Evolutionary conservation across 1,284 basidiomycete genomes (phyloP).

Genomic region (Moesziomyces sp.): DNA sequence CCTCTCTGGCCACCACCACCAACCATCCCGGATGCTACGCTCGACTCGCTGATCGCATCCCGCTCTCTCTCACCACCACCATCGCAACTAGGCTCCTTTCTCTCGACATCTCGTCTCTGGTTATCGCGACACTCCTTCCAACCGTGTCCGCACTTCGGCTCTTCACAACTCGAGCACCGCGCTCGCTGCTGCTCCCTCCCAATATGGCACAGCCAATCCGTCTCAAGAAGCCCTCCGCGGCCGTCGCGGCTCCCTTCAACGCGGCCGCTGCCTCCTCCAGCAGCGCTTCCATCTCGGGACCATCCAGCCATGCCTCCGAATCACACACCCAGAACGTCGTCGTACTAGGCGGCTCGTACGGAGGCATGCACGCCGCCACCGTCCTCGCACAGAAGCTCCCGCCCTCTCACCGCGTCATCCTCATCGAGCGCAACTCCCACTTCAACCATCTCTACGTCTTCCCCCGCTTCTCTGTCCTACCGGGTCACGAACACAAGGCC

Average conservation of each 20-base stretch:
- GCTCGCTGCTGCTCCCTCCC: constrained; percentile 8
- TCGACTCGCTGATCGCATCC: not conserved
- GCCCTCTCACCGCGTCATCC: constrained; percentile 69
- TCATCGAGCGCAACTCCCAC: constrained; percentile 71
- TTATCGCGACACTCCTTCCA: not conserved
- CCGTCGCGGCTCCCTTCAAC: constrained; percentile 5
- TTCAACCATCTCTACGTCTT: constrained; percentile 72
- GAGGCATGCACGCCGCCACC: constrained; percentile 67
- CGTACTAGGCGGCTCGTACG: constrained; percentile 67
- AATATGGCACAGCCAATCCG: constrained; percentile 35
- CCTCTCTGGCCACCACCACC: not conserved
- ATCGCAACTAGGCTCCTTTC: too few relatives aligned
- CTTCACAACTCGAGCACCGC: constrained; percentile 10
- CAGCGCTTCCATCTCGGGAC: constrained; percentile 6
- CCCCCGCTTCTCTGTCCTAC: constrained; percentile 75
- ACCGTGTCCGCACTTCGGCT: constrained; percentile 8
- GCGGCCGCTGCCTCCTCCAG: constrained; percentile 13
- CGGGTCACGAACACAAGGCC: constrained; percentile 79
- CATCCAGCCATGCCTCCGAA: constrained; percentile 25
- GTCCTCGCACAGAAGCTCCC: constrained; percentile 68
- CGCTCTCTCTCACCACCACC: not conserved
- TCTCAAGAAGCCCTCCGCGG: constrained; percentile 20
- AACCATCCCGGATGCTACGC: not conserved
- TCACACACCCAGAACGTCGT: constrained; percentile 64
- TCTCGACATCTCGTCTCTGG: not conserved